Conservation (phyloP, 495 filamentous ascomycete genomes). For the Podospora appendiculata region DNA sequence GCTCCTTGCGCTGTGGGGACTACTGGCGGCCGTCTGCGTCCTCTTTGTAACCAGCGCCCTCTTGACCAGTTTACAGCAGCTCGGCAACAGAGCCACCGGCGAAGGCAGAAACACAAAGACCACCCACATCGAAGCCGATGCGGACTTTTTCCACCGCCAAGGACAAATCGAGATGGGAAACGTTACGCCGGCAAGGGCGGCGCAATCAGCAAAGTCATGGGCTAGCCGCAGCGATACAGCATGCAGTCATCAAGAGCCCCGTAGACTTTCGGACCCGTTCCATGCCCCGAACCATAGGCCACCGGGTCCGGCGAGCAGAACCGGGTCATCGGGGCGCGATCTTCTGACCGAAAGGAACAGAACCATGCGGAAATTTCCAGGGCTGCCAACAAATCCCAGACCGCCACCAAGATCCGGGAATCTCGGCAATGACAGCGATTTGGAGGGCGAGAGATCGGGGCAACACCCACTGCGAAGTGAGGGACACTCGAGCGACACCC, state of each 20-base stretch:
- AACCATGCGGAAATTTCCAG: not conserved
- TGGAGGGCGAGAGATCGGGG: not conserved
- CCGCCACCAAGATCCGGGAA: too few relatives aligned
- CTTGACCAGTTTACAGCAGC: conserved; percentile 1
- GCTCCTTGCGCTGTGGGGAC: conserved; percentile 8
- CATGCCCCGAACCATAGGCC: not conserved
- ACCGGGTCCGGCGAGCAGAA: not conserved
- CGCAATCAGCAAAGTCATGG: too few relatives aligned
- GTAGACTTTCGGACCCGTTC: not conserved
- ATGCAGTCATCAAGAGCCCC: not conserved
- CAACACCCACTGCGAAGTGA: not conserved
- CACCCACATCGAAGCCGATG: too few relatives aligned
- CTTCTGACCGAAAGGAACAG: not conserved
- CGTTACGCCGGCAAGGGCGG: too few relatives aligned
- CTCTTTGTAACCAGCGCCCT: conserved; percentile 6
- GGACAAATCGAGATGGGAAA: too few relatives aligned
- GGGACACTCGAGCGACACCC: not conserved
- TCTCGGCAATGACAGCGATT: too few relatives aligned
- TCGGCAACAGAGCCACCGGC: not conserved
- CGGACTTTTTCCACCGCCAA: too few relatives aligned
- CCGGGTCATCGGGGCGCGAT: too few relatives aligned
- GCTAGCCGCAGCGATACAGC: not conserved
- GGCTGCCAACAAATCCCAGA: too few relatives aligned
- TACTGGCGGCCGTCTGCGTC: conserved; percentile 3
- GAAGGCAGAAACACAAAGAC: too few relatives aligned